These are phyloP conservation scores for Microbotryum intermedium DNA, from an alignment of 1,284 basidiomycete species.

Conservation along the genomic window DNA sequence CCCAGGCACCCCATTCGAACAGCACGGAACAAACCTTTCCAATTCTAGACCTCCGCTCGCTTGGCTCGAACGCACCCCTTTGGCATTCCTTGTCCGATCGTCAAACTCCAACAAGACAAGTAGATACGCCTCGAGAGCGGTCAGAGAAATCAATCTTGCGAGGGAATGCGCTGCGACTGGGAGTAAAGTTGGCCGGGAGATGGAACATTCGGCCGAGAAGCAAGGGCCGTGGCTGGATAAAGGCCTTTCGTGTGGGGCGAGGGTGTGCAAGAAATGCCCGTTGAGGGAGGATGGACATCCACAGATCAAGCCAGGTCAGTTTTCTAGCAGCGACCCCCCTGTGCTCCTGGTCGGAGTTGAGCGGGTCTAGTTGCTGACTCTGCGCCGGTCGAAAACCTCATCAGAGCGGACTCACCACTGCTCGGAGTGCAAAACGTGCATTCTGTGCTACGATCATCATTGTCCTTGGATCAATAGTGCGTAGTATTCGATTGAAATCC, in stretches of 20 bases:
- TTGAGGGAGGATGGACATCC: slow-evolving; percentile 45
- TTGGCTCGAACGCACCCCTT: neutral
- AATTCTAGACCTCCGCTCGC: neutral
- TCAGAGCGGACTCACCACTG: slow-evolving; percentile 87
- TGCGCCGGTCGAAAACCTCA: too few relatives aligned
- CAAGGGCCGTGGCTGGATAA: too few relatives aligned
- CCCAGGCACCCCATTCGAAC: slow-evolving; percentile 19
- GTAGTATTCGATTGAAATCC: slow-evolving; percentile 46
- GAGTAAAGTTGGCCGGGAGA: neutral
- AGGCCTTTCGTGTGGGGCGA: neutral
- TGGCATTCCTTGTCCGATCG: neutral
- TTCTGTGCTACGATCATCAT: slow-evolving; percentile 90
- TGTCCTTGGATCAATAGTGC: slow-evolving; percentile 68
- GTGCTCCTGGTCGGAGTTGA: too few relatives aligned
- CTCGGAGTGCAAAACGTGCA: slow-evolving; percentile 80
- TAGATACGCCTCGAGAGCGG: neutral
- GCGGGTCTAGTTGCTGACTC: neutral
- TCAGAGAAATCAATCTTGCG: slow-evolving; percentile 6
- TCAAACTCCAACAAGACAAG: neutral
- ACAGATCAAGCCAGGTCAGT: slow-evolving; percentile 66
- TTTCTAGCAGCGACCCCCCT: neutral
- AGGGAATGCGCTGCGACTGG: slow-evolving; percentile 8
- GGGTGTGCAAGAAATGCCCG: slow-evolving; percentile 36
- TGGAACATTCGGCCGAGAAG: slow-evolving; percentile 1
- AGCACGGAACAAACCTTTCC: neutral